A percentile compares a stretch with the other conserved stretches of the same genome.
Evolutionary conservation across 106 monocot genomes (phyloP).

Genomic region (Hemerocallis citrina): DNA sequence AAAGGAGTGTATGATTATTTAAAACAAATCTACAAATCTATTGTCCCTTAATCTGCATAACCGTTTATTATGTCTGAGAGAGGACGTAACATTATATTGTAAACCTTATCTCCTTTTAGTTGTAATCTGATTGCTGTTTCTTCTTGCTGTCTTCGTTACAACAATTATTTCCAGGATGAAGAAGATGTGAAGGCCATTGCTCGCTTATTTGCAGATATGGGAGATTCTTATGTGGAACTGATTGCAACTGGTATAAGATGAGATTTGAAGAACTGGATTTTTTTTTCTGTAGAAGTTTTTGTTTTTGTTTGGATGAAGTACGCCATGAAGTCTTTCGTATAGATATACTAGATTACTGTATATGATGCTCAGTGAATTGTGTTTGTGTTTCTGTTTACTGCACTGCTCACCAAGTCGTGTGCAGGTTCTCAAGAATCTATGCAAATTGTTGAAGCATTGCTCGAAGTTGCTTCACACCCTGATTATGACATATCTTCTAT

Average conservation of each 20-base stretch:
- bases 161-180: conserved; percentile 58
- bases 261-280: not conserved
- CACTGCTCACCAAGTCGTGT: not conserved
- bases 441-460: conserved; percentile 77
- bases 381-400: not conserved
- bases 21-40: no score
- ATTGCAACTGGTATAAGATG: conserved; percentile 67
- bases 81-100: no score
- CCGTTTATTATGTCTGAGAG: no score
- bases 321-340: no score
- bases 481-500: conserved; percentile 96
- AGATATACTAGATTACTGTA: not conserved
- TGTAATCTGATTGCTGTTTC: not conserved
- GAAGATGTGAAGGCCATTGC: conserved; percentile 99
- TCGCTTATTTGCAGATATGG: conserved; percentile 96
- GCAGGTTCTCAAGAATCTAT: conserved; percentile 92
- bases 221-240: conserved; percentile 92
- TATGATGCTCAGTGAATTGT: not conserved
- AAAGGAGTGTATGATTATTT: no score
- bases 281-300: not conserved
- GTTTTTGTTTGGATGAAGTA: no score
- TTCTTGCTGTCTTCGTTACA: not conserved
- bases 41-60: no score
- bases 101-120: not conserved
- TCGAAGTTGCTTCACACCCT: conserved; percentile 92